These are phyloP conservation scores for Venturia oleaginea DNA, from an alignment of 2,329 filamentous ascomycete genomes.

Conservation along the genomic window DNA sequence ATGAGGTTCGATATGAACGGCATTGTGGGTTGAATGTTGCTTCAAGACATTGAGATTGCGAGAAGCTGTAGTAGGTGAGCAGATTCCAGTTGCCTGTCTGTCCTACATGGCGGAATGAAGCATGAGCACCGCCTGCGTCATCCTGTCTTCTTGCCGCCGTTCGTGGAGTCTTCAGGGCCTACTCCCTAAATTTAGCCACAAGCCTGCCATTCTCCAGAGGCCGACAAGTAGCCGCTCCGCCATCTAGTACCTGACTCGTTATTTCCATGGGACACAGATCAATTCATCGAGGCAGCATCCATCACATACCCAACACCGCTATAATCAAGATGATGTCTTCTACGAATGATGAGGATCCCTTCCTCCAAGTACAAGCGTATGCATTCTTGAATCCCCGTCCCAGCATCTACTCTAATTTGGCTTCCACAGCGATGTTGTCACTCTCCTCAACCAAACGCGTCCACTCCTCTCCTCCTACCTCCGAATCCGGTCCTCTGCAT, in stretches of 20 bases:
- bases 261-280: neutral
- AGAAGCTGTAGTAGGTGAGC: neutral
- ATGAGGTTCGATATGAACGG: constrained; percentile 27
- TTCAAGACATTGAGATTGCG: neutral
- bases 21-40: constrained; percentile 19
- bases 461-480: constrained; percentile 91
- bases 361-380: constrained; percentile 41
- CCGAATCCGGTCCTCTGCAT: constrained; percentile 81
- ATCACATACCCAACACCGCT: neutral
- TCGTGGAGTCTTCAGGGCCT: neutral
- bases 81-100: neutral
- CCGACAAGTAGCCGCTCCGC: neutral
- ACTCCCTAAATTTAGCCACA: neutral
- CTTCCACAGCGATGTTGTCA: constrained; percentile 69
- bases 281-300: neutral
- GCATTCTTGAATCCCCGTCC: constrained; percentile 11
- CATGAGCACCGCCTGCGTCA: neutral
- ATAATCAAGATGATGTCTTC: constrained; percentile 23
- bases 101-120: neutral
- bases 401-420: constrained; percentile 7
- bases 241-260: neutral
- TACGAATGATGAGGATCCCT: constrained; percentile 36
- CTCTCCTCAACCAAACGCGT: constrained; percentile 69
- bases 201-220: neutral
- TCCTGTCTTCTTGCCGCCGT: neutral